Evolutionary conservation across 257 asterid genomes (phyloP), one percentile per base, ranked within the genome.

Genomic region (Marsdenia floribunda): DNA sequence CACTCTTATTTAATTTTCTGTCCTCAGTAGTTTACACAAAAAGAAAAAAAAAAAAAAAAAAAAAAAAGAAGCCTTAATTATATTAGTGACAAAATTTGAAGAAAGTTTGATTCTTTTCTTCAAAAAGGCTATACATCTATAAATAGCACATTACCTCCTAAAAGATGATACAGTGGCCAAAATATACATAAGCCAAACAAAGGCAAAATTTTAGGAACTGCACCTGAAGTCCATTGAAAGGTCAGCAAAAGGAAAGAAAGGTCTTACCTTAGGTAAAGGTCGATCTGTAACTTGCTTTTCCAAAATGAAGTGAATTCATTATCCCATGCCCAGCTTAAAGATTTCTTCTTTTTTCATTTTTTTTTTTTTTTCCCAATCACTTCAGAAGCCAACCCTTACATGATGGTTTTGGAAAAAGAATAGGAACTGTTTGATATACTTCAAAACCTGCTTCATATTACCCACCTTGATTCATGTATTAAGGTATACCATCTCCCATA

Each of bases 401-500:
- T 3, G 33, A 29, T 29, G 33, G 33, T 29, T 29, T 29, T 29
- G 33, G 33, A 1, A 29, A 29, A 29, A 29, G 33, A 29, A 29
- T 1, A 29, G 33, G 14, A 2, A 19, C 70, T 35, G 9, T 26
- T 33, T 6, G 11, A 64, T 24, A 47, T 18, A 13, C 70, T 18
- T 35, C 11, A 18, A 64, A 64, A 2, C 26, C 49, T 35, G 49
- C 70, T 16, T 64, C 26, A 8, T 18, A 6, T 16, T 14, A 4
- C 15, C 3, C 11, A 8, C 50, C 29, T 65, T 19, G 29, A 19
- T 65, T 65, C 70, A 29, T 24, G 33, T 18, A 16, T 88, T 86
- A 89, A 16, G 88, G 77, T 58, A 84, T 73, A 80, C 21, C 72
- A 38, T 86, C 91, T 72, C 91, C 96, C 67, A 94, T 71, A 76